Evolutionary conservation across 257 asterid genomes (phyloP).

Genomic region (Ligustrum vulgare): DNA sequence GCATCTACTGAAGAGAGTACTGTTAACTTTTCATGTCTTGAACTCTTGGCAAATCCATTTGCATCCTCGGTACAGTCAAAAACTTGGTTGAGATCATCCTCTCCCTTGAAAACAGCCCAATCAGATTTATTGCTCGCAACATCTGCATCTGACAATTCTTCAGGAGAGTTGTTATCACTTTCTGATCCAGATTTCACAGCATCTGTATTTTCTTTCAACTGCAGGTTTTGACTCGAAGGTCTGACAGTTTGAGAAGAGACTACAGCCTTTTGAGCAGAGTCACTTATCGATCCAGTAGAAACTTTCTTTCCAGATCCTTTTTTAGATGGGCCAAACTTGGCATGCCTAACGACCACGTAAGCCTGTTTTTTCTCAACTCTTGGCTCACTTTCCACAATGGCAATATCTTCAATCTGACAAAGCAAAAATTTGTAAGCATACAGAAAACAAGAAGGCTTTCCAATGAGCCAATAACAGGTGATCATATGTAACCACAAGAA

Average conservation of each 20-base stretch:
- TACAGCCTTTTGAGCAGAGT: constrained; percentile 10
- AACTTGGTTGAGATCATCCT: constrained; percentile 28
- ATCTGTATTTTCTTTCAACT: constrained; percentile 21
- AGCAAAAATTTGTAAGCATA: constrained; percentile 8
- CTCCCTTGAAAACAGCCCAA: constrained; percentile 34
- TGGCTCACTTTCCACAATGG: constrained; percentile 55
- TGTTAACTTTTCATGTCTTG: background rate
- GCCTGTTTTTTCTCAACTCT: constrained; percentile 65
- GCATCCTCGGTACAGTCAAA: constrained; percentile 30
- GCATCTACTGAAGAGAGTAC: constrained; percentile 15
- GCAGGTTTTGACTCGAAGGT: constrained; percentile 5
- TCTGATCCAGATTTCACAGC: constrained; percentile 12
- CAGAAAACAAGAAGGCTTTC: background rate
- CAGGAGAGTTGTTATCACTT: constrained; percentile 19
- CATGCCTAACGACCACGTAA: constrained; percentile 63
- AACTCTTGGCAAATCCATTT: constrained; percentile 16
- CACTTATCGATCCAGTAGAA: constrained; percentile 21
- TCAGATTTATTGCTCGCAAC: constrained; percentile 27
- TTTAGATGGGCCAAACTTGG: constrained; percentile 67
- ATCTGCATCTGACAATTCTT: constrained; percentile 34
- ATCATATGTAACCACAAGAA: constrained; percentile 16
- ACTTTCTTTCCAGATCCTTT: constrained; percentile 58
- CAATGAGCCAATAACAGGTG: constrained; percentile 9
- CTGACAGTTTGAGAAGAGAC: constrained; percentile 11
- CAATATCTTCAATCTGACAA: constrained; percentile 66